A percentile compares a stretch with the other conserved stretches of the same genome.
phyloP scores from a whole-genome alignment of 2,329 filamentous ascomycete genomes.

The Aureobasidium sp. region DNA sequence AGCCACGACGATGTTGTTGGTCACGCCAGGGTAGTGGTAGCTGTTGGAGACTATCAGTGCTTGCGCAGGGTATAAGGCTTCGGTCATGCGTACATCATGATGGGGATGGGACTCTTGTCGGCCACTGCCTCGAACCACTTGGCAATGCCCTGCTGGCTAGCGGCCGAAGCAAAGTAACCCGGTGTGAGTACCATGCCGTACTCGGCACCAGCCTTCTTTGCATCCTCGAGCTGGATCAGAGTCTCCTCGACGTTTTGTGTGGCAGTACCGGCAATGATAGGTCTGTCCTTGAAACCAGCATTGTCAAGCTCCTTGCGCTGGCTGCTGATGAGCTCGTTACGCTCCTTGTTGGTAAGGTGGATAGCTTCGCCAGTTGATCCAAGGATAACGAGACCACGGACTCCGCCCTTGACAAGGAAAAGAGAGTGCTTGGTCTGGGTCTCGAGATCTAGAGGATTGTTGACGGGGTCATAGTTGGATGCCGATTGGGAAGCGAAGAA shows the following conservation, averaged over 20 bases:
- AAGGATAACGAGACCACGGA: slow-evolving; percentile 54
- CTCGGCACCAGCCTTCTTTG: slow-evolving; percentile 49
- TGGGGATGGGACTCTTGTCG: slow-evolving; percentile 50
- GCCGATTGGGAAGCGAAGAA: slow-evolving; percentile 50
- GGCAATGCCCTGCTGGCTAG: slow-evolving; percentile 50
- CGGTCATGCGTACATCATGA: slow-evolving; percentile 46
- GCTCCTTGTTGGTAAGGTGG: slow-evolving; percentile 52
- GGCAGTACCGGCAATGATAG: slow-evolving; percentile 55
- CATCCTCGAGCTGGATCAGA: slow-evolving; percentile 48
- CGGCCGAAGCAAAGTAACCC: slow-evolving; percentile 55
- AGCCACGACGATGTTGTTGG: slow-evolving; percentile 54
- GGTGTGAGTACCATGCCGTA: slow-evolving; percentile 57
- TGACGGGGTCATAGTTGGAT: slow-evolving; percentile 36
- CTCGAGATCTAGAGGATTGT: slow-evolving; percentile 48
- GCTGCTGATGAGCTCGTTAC: slow-evolving; percentile 46
- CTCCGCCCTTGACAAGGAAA: slow-evolving; percentile 52
- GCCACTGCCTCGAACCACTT: slow-evolving; percentile 57
- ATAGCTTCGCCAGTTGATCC: slow-evolving; percentile 59
- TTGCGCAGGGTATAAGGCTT: neutral
- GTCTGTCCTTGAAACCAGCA: slow-evolving; percentile 50
- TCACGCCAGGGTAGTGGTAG: slow-evolving; percentile 60
- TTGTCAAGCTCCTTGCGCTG: slow-evolving; percentile 48
- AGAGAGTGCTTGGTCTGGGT: slow-evolving; percentile 52
- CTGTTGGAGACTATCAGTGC: slow-evolving; percentile 25
- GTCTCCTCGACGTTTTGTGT: slow-evolving; percentile 56